Conservation (phyloP, 805 yeast species). For the Wickerhamiella brachini region DNA sequence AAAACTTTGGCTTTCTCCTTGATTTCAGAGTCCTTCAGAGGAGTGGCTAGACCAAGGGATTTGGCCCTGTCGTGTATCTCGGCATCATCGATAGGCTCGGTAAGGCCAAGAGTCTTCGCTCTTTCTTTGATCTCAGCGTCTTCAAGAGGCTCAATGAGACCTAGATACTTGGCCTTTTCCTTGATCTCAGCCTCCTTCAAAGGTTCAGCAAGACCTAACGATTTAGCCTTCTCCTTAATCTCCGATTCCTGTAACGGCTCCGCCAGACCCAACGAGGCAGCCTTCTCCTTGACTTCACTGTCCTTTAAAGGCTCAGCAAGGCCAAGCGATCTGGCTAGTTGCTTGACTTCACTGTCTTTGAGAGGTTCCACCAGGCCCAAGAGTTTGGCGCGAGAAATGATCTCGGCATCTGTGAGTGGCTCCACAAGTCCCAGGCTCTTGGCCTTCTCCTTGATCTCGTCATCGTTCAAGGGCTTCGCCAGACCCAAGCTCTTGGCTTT, state of each 20-base stretch:
- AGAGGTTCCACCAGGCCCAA: conserved; percentile 15
- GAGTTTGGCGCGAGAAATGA: conserved; percentile 5
- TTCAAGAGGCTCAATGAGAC: conserved; percentile 5
- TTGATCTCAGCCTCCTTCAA: conserved; percentile 6
- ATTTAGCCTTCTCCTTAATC: conserved; percentile 19
- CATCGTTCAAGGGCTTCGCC: conserved; percentile 18
- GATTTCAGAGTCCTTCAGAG: conserved; percentile 7
- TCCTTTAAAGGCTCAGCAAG: conserved; percentile 12
- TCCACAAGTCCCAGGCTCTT: conserved; percentile 7
- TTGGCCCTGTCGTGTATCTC: conserved; percentile 30
- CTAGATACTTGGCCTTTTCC: conserved; percentile 6
- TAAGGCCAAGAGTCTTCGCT: conserved; percentile 10
- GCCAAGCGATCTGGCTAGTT: conserved; percentile 10
- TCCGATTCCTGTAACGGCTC: conserved; percentile 6
- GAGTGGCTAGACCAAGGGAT: conserved; percentile 8
- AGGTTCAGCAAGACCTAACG: conserved; percentile 2
- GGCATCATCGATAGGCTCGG: conserved; percentile 6
- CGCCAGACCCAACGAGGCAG: conserved; percentile 4
- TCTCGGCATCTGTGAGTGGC: conserved; percentile 3
- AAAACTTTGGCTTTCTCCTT: conserved; percentile 10
- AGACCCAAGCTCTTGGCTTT: conserved; percentile 33
- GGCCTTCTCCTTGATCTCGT: conserved; percentile 6
- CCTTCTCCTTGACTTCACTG: conserved; percentile 5
- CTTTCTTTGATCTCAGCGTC: conserved; percentile 5
- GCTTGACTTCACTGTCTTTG: neutral